phyloP scores from a whole-genome alignment of 2,329 filamentous ascomycete genomes.

The Sphaerostilbella broomeana region DNA sequence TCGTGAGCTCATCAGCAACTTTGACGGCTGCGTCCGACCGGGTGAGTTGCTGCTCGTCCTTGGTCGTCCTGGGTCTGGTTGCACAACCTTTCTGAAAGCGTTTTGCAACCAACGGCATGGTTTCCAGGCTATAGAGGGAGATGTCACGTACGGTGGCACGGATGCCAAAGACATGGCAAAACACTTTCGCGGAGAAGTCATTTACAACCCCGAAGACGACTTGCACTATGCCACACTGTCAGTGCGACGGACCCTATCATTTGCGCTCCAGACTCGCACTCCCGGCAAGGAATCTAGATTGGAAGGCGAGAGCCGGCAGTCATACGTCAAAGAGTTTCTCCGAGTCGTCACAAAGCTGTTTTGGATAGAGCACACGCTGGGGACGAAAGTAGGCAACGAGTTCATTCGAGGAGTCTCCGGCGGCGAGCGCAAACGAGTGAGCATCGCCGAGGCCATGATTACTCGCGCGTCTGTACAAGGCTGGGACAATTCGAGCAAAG shows the following conservation, averaged over 20 bases:
- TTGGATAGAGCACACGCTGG: constrained; percentile 62
- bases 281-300: constrained; percentile 42
- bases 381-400: constrained; percentile 65
- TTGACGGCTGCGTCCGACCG: constrained; percentile 61
- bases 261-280: constrained; percentile 59
- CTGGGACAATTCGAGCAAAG: constrained; percentile 70
- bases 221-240: constrained; percentile 63
- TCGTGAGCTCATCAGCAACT: constrained; percentile 58
- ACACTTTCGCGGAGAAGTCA: constrained; percentile 53
- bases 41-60: constrained; percentile 65
- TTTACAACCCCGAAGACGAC: constrained; percentile 64
- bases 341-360: constrained; percentile 63
- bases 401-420: constrained; percentile 57
- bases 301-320: constrained; percentile 53
- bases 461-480: constrained; percentile 56
- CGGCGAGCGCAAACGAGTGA: constrained; percentile 66
- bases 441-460: constrained; percentile 62
- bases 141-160: constrained; percentile 55
- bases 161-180: constrained; percentile 40
- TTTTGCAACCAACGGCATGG: constrained; percentile 63
- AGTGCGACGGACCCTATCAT: constrained; percentile 59
- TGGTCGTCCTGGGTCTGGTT: constrained; percentile 61
- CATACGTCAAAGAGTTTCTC: constrained; percentile 47
- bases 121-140: constrained; percentile 58
- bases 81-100: constrained; percentile 63